Evolutionary conservation across 768 basidiomycete genomes (phyloP).

Genomic region (Suillus tomentosus): DNA sequence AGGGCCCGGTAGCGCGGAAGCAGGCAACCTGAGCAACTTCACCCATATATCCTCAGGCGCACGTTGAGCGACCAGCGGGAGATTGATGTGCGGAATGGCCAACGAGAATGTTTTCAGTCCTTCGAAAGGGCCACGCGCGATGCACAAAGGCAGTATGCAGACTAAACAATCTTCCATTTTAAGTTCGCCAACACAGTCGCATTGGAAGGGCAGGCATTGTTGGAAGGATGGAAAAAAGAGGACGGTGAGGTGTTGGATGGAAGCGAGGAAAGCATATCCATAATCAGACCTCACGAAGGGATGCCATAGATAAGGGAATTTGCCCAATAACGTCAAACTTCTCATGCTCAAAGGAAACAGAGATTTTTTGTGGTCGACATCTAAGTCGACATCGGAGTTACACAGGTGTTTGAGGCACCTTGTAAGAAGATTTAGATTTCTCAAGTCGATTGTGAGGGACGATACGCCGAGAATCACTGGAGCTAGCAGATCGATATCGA

Average conservation of each 20-base stretch:
- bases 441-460: constrained; percentile 34
- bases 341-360: constrained; percentile 23
- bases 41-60: not conserved
- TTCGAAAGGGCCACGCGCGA: constrained; percentile 25
- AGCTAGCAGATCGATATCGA: constrained; percentile 22
- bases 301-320: constrained; percentile 33
- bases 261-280: constrained; percentile 37
- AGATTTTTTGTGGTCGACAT: constrained; percentile 17
- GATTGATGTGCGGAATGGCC: not conserved
- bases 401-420: constrained; percentile 27
- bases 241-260: constrained; percentile 40
- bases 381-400: not conserved
- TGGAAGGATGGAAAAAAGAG: constrained; percentile 8
- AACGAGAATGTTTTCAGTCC: constrained; percentile 20
- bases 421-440: constrained; percentile 35
- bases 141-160: constrained; percentile 19
- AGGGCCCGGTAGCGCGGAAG: not conserved
- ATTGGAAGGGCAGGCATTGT: not conserved
- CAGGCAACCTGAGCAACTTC: not conserved
- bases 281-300: constrained; percentile 32
- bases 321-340: constrained; percentile 35
- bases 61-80: not conserved
- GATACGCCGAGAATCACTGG: constrained; percentile 6
- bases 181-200: not conserved
- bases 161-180: not conserved